These are phyloP conservation scores for Dorcoceras hygrometricum DNA, from an alignment of 257 asterid genomes.

Conservation along the genomic window DNA sequence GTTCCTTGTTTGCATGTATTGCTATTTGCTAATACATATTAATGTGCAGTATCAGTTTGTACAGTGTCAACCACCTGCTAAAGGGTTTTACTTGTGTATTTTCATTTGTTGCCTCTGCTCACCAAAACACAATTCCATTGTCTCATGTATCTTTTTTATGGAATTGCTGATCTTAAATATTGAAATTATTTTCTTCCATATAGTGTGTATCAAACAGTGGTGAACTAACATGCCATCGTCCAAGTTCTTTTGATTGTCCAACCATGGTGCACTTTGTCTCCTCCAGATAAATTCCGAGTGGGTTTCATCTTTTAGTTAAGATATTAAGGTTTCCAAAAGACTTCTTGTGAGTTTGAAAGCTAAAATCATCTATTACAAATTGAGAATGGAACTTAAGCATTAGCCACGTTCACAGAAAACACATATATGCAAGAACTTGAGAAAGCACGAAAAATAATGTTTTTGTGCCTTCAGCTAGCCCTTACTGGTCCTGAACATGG, in stretches of 20 bases:
- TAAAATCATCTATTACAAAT: background rate
- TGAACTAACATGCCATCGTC: background rate
- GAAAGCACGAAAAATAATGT: background rate
- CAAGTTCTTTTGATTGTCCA: constrained; percentile 4
- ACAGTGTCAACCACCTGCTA: background rate
- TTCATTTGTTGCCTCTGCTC: background rate
- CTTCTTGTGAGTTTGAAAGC: background rate
- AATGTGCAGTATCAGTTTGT: background rate
- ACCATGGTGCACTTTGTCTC: constrained; percentile 1
- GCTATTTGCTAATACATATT: background rate
- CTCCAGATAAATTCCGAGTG: background rate
- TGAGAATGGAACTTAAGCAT: too few species aligned
- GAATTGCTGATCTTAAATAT: background rate
- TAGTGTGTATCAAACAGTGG: background rate
- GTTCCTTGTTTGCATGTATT: constrained; percentile 5
- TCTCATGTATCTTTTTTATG: background rate
- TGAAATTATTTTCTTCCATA: background rate
- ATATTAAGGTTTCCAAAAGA: background rate
- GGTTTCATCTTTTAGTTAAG: background rate
- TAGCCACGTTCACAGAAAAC: background rate
- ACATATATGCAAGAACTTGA: background rate
- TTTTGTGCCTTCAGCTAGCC: background rate
- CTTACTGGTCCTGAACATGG: background rate
- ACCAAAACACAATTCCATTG: background rate
- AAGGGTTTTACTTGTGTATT: background rate